phyloP scores from a whole-genome alignment of 164 flowering plant genomes.

The Umbellularia californica region DNA sequence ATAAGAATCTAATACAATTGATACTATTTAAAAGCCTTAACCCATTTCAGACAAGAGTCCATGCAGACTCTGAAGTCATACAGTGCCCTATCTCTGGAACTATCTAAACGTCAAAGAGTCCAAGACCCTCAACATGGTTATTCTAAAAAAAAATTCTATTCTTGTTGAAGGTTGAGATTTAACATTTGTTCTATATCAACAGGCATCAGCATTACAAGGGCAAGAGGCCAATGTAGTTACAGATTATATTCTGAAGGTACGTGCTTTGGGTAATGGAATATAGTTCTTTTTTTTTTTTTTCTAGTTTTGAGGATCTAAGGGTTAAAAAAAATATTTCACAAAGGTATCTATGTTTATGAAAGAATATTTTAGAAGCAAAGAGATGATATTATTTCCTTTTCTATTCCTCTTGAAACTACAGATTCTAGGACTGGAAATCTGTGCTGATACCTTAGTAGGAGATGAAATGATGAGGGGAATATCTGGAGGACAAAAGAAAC shows the following conservation, averaged over 20 bases:
- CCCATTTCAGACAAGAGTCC: too few relatives aligned
- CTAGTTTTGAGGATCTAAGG: too few relatives aligned
- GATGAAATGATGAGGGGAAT: conserved; percentile 29
- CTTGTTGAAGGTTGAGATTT: neutral
- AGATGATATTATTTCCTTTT: neutral
- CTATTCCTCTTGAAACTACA: neutral
- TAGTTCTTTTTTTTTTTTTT: too few relatives aligned
- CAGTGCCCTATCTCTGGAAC: too few relatives aligned
- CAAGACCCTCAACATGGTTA: too few relatives aligned
- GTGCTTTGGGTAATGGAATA: neutral
- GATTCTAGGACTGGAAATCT: conserved; percentile 30
- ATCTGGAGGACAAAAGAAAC: conserved; percentile 31
- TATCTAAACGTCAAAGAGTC: too few relatives aligned
- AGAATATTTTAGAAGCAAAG: neutral
- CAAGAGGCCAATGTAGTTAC: conserved; percentile 33
- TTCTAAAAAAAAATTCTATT: too few relatives aligned
- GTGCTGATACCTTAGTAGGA: conserved; percentile 32
- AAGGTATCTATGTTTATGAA: neutral
- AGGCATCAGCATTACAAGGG: conserved; percentile 54
- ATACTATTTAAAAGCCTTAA: too few relatives aligned
- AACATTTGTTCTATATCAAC: conserved; percentile 17
- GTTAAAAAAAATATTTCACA: neutral
- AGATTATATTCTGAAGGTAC: conserved; percentile 33
- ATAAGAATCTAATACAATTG: too few relatives aligned
- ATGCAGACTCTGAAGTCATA: too few relatives aligned